Conservation (phyloP, 768 basidiomycete genomes). For the Termitomyces sp. region DNA sequence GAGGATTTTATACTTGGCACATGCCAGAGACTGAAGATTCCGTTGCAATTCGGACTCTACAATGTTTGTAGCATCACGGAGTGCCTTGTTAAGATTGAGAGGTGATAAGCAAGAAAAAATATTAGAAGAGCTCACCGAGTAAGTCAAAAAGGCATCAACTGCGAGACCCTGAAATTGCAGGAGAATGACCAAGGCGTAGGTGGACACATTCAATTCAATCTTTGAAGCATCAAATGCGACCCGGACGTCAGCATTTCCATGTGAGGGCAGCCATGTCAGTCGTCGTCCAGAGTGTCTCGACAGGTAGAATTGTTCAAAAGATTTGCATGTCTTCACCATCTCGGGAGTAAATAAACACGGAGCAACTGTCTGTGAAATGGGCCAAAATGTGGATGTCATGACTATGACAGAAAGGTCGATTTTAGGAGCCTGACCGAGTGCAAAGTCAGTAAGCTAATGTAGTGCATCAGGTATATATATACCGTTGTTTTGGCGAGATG, state of each 20-base stretch:
- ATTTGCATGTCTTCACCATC: slow-evolving; percentile 59
- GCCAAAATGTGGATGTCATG: slow-evolving; percentile 98
- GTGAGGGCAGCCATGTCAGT: slow-evolving; percentile 85
- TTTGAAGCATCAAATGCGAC: slow-evolving; percentile 71
- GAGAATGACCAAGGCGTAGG: slow-evolving; percentile 81
- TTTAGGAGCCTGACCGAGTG: slow-evolving; percentile 50
- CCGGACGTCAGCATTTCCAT: slow-evolving; percentile 87
- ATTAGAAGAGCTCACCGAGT: slow-evolving; percentile 45
- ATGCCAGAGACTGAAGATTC: slow-evolving; percentile 93
- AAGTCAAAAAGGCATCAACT: slow-evolving; percentile 69
- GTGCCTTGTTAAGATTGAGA: slow-evolving; percentile 53
- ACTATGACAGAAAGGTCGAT: slow-evolving; percentile 86
- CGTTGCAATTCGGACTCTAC: slow-evolving; percentile 77
- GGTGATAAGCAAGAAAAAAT: neutral
- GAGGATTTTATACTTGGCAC: slow-evolving; percentile 88
- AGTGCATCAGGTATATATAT: slow-evolving; percentile 19
- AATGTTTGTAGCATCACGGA: slow-evolving; percentile 70
- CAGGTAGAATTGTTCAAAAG: slow-evolving; percentile 88
- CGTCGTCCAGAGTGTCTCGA: slow-evolving; percentile 85
- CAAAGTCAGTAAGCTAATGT: slow-evolving; percentile 3
- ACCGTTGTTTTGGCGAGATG: slow-evolving; percentile 59
- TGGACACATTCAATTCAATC: slow-evolving; percentile 92
- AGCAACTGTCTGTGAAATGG: slow-evolving; percentile 61
- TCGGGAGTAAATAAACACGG: slow-evolving; percentile 63
- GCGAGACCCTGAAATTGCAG: slow-evolving; percentile 75